Evolutionary conservation across 192 early-diverging fungal genomes (phyloP).

Genomic region (Allomyces arbusculus): DNA sequence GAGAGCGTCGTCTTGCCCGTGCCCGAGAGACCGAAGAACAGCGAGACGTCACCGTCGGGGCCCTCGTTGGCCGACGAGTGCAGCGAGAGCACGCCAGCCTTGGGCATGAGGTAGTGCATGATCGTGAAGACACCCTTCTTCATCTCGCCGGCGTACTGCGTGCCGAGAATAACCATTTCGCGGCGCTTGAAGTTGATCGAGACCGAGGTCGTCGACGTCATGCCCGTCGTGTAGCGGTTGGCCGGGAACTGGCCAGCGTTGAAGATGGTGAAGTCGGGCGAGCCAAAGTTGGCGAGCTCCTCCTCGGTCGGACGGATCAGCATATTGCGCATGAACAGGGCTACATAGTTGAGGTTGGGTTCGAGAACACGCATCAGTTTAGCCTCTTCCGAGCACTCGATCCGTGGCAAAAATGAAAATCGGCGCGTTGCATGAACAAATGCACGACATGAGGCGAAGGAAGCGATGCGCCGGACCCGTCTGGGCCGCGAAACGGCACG

Average conservation of each 20-base stretch:
- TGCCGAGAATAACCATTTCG: slow-evolving; percentile 97
- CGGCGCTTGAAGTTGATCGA: slow-evolving; percentile 75
- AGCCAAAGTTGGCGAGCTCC: slow-evolving; percentile 79
- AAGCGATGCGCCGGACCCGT: too few species aligned
- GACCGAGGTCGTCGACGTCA: slow-evolving; percentile 85
- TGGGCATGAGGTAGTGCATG: slow-evolving; percentile 99
- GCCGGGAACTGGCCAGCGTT: slow-evolving; percentile 90
- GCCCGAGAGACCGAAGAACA: slow-evolving; percentile 96
- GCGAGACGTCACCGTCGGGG: slow-evolving; percentile 65
- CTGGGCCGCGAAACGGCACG: too few species aligned
- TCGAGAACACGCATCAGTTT: neutral
- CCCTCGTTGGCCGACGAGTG: slow-evolving; percentile 94
- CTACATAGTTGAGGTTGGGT: neutral
- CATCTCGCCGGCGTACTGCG: slow-evolving; percentile 98
- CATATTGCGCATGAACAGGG: slow-evolving; percentile 98
- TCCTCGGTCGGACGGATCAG: slow-evolving; percentile 80
- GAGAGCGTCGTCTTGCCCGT: slow-evolving; percentile 97
- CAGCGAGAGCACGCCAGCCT: slow-evolving; percentile 65
- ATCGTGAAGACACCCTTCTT: slow-evolving; percentile 98
- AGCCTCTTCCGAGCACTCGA: neutral
- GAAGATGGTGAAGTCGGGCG: slow-evolving; percentile 94
- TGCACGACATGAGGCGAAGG: too few species aligned
- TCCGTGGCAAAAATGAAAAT: neutral
- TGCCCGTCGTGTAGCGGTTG: slow-evolving; percentile 80
- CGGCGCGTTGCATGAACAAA: too few species aligned